Base-by-base conservation (phyloP, 176 grass and related monocot species). In the Eleusine indica region DNA sequence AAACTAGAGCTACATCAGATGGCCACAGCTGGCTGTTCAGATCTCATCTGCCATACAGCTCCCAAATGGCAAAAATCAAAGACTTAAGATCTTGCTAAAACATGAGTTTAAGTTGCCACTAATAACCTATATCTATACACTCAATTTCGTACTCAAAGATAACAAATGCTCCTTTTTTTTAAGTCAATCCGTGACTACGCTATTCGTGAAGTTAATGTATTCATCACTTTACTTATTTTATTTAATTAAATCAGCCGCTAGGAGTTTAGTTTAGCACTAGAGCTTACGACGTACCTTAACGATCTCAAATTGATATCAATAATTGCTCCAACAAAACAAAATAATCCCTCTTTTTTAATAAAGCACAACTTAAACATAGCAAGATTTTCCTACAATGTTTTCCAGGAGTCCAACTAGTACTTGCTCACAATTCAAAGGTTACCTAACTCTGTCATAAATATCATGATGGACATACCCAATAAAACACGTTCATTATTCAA, bases 381-480 rank as follows among this genome's bases (percentile, higher is more conserved):
- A 3, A 60, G 57, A 60, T 60, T 22, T 22, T 60, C 21, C 22
- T 60, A 21, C 57, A 22, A 60, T 22, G 57, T 60, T n/a, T 60
- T 60, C 57, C 21, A 22, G 57, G 21, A 60, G 57, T 60, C 57
- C 57, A 60, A 60, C 57, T 10, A 22, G 57, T 70, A 70, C 78
- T 56, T 42, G 48, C 3, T 25, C 14, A 17, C 48, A 57, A 70
- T 70, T 56, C 68, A 70, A 57, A 29, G 78, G 66, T 42, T 70
- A 81, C 66, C 49, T 54, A 70, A 70, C 67, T 57, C 40, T 81
- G 16, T 57, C 78, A 70, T 81, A 70, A 80, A 70, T 70, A 42
- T 19, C 21, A 38, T 67, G 65, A 19, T 25, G 78, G 46, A 56
- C 17, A 80, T 66, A 57, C 29, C 19, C 19, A 42, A 69, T 54